phyloP scores from a whole-genome alignment of 345 rosid species.

The Eucalyptus pumila region DNA sequence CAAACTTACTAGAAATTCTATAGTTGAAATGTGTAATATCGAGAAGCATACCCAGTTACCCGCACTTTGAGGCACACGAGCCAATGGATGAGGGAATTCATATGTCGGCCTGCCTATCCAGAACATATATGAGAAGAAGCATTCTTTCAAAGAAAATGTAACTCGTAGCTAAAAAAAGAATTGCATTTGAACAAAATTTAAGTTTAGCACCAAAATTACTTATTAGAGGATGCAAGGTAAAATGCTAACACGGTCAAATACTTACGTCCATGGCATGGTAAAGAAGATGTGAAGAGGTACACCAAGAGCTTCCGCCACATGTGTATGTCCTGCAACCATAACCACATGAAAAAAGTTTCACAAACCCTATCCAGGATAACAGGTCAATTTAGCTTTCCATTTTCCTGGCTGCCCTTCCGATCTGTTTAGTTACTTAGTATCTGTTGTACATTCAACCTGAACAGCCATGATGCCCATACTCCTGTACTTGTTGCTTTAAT shows the following conservation, averaged over 20 bases:
- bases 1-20: neutral
- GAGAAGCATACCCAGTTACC: conserved; percentile 78
- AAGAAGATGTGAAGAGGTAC: conserved; percentile 96
- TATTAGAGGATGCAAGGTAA: neutral
- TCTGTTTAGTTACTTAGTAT: neutral
- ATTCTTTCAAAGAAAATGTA: conserved; percentile 1
- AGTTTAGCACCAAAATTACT: neutral
- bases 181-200: neutral
- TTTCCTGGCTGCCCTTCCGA: neutral
- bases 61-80: conserved; percentile 94
- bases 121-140: conserved; percentile 35
- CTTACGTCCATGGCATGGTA: conserved; percentile 99
- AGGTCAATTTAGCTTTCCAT: neutral
- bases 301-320: conserved; percentile 97
- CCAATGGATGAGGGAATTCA: conserved; percentile 96
- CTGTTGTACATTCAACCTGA: neutral
- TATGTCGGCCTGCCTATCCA: conserved; percentile 93
- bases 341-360: neutral
- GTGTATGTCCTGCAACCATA: conserved; percentile 72
- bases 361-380: neutral
- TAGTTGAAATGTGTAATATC: neutral
- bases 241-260: neutral
- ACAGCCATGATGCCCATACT: neutral
- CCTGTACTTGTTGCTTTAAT: neutral
- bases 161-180: neutral